Percentiles rank a stretch among this genome's conserved stretches.
Conservation (phyloP, 2,329 filamentous ascomycete genomes). For the Clarireedia hainanense region DNA sequence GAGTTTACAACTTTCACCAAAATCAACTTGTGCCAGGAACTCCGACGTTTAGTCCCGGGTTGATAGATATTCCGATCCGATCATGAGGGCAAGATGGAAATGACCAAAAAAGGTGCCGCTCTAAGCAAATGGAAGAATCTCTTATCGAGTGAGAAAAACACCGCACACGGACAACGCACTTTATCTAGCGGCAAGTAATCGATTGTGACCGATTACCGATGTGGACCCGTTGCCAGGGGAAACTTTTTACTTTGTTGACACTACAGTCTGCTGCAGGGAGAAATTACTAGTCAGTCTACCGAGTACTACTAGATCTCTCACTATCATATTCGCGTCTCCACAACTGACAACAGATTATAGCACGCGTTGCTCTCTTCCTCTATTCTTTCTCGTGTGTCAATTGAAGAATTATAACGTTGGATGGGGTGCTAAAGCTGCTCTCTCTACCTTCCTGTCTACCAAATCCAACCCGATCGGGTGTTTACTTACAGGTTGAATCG, state of each 20-base stretch:
- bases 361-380: neutral
- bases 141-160: neutral
- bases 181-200: too few relatives aligned
- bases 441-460: neutral
- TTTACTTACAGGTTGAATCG: too few relatives aligned
- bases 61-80: neutral
- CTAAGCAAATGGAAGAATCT: neutral
- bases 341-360: neutral
- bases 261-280: neutral
- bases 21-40: too few relatives aligned
- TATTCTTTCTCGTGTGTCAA: neutral
- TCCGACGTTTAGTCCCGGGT: neutral
- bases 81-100: neutral
- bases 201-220: too few relatives aligned
- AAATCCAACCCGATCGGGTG: too few relatives aligned
- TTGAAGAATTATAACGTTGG: neutral
- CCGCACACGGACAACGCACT: too few relatives aligned
- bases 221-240: constrained; percentile 4
- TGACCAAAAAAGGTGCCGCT: neutral
- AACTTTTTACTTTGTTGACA: constrained; percentile 7
- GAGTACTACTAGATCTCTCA: neutral
- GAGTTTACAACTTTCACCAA: too few relatives aligned
- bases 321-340: constrained; percentile 2
- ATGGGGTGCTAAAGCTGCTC: too few relatives aligned
- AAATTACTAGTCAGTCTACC: neutral